These are phyloP conservation scores for Golubevia pallescens DNA, from an alignment of 1,284 basidiomycete genomes.

Conservation along the genomic window DNA sequence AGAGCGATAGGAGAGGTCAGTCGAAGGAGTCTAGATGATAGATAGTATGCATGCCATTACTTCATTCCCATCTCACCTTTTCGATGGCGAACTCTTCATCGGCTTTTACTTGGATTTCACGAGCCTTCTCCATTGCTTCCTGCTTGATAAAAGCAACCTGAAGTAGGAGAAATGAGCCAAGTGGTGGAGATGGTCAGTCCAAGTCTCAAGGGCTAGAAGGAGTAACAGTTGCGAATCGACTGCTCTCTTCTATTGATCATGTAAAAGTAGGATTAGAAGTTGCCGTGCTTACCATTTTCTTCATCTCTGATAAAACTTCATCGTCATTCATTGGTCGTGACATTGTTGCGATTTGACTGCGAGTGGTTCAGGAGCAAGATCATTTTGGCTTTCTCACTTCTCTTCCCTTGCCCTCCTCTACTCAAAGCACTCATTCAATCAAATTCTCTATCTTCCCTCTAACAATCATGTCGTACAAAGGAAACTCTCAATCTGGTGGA, in stretches of 20 bases:
- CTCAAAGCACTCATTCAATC: too few relatives aligned
- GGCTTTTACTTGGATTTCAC: constrained; percentile 64
- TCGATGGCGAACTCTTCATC: constrained; percentile 64
- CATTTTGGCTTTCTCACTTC: too few relatives aligned
- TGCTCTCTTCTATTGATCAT: not conserved
- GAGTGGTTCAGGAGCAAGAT: too few relatives aligned
- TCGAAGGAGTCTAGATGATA: not conserved
- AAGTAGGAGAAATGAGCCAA: not conserved
- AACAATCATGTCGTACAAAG: too few relatives aligned
- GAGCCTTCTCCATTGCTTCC: constrained; percentile 62
- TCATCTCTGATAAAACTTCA: constrained; percentile 95
- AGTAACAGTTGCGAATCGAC: not conserved
- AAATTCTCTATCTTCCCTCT: too few relatives aligned
- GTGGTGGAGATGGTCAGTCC: constrained; percentile 2
- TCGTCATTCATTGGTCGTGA: constrained; percentile 84
- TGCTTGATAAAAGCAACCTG: constrained; percentile 63
- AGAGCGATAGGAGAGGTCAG: not conserved
- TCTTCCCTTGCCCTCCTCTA: too few relatives aligned
- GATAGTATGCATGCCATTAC: too few relatives aligned
- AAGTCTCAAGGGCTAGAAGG: not conserved
- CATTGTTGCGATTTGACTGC: constrained; percentile 21
- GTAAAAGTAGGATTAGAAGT: constrained; percentile 49
- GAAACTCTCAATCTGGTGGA: too few relatives aligned
- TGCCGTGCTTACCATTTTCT: constrained; percentile 79
- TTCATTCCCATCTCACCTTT: constrained; percentile 25